Evolutionary conservation across 139 green algal species (phyloP).

Genomic region (Mesotaenium endlicherianum): DNA sequence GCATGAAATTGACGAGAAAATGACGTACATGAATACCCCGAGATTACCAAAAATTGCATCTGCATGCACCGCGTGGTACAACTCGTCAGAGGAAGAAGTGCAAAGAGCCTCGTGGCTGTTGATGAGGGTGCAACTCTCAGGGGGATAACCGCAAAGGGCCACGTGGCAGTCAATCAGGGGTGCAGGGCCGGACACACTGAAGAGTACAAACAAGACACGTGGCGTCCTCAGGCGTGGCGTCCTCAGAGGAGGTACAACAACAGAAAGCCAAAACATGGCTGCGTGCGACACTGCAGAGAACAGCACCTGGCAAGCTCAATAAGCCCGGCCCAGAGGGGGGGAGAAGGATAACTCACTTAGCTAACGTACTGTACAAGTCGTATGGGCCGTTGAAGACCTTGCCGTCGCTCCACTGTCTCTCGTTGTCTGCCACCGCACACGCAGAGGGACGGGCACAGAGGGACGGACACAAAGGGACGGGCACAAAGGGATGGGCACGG

Average conservation of each 20-base stretch:
- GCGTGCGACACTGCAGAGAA: no score
- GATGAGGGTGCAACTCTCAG: not conserved
- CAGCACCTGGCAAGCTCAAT: no score
- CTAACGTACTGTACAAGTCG: slow-evolving; percentile 13
- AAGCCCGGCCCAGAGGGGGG: no score
- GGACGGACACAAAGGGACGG: not conserved
- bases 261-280: no score
- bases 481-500: not conserved
- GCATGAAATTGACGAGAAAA: not conserved
- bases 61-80: no score
- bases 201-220: no score
- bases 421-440: not conserved
- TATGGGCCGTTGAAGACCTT: slow-evolving; percentile 41
- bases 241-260: no score
- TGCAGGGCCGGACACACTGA: not conserved
- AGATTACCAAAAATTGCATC: no score
- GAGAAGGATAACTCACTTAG: no score
- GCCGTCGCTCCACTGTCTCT: not conserved
- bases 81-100: not conserved
- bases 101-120: not conserved
- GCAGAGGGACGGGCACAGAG: not conserved
- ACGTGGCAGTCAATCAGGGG: not conserved
- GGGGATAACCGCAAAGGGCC: not conserved
- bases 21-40: no score
- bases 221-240: no score